Percentiles rank a stretch among this genome's conserved stretches.
Evolutionary conservation across 495 filamentous ascomycete species (phyloP).

Genomic region (Cercophora samala): DNA sequence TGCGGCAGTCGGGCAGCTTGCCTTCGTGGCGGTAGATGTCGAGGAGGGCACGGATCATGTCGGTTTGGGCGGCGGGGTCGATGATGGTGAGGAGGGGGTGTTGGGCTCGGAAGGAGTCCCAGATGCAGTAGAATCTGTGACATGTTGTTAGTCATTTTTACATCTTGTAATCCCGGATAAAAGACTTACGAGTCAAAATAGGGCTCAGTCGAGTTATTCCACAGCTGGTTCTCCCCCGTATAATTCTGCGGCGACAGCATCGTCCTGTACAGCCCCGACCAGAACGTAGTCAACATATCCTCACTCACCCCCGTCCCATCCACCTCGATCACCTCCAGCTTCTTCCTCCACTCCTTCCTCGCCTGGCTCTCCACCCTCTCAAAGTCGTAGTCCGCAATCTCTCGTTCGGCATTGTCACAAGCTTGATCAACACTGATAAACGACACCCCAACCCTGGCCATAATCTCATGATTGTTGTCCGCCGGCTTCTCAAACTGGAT

Average conservation of each 20-base stretch:
- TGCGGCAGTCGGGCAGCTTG: conserved; percentile 57
- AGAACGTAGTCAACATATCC: conserved; percentile 60
- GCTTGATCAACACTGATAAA: conserved; percentile 62
- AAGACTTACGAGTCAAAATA: conserved; percentile 64
- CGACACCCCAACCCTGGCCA: conserved; percentile 63
- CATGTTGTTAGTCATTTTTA: conserved; percentile 2
- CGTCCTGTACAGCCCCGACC: conserved; percentile 64
- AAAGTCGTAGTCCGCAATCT: conserved; percentile 62
- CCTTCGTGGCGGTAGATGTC: conserved; percentile 69
- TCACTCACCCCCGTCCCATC: conserved; percentile 52
- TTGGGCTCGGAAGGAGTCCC: conserved; percentile 69
- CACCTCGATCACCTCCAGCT: conserved; percentile 55
- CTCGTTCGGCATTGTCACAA: conserved; percentile 60
- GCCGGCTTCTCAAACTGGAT: conserved; percentile 51
- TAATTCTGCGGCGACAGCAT: conserved; percentile 70
- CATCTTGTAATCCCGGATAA: conserved; percentile 30
- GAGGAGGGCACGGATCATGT: conserved; percentile 64
- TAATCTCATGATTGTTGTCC: conserved; percentile 36
- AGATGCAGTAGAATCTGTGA: conserved; percentile 63
- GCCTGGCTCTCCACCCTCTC: conserved; percentile 50
- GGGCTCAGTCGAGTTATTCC: conserved; percentile 65
- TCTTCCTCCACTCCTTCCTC: conserved; percentile 57
- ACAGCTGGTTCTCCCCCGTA: conserved; percentile 70
- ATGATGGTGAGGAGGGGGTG: conserved; percentile 66
- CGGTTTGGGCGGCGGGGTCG: conserved; percentile 60